Base-by-base conservation (phyloP, 129 eudicot genomes). In the Artemisia argyi region DNA sequence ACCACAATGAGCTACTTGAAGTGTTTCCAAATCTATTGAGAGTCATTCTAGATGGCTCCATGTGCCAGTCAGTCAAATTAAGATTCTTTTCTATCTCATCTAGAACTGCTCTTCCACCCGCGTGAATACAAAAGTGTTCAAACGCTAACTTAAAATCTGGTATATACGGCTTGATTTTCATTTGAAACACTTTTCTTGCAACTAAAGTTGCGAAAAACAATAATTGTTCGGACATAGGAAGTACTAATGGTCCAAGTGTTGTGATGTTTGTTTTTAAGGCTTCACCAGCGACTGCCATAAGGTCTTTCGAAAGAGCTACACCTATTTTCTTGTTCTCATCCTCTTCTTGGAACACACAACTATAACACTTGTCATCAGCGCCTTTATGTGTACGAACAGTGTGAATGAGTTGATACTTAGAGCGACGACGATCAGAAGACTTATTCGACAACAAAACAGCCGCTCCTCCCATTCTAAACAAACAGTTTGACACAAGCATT, bases 31-130 rank as follows among this genome's bases (percentile, higher is more conserved):
- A 87, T 64, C 92, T 73, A 22, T 87, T 78, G 1, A 87, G 71
- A 3, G 92, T 87, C 92, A 87, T 87, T 66, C 96, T 81, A 5
- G 96, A 89, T 4, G 96, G 96, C 61, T 89, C 96, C 96, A 89
- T 86, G 17, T 89, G 96, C 96, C 92, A 83, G 9, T 89, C 79
- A 0, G 76, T 64, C 17, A 89, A 60, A 24, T 89, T 84, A 1
- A 89, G 87, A 65, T 84, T 89, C 78, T 89, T 89, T 81, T 89
- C 92, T 3, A 87, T 10, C 73, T 87, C 89, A 11, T 87, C 92
- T 11, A 87, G 75, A 26, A 86, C 92, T 1, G 92, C 92, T 77
- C 92, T 67, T 2, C 92, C 92, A 6, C 92, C 92, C 0, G 92
- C 88, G 15, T 86, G 96, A n/a, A 86, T 89, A 72, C 96, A 89